phyloP scores from a whole-genome alignment of 345 rosid species.

The Isatis tinctoria region DNA sequence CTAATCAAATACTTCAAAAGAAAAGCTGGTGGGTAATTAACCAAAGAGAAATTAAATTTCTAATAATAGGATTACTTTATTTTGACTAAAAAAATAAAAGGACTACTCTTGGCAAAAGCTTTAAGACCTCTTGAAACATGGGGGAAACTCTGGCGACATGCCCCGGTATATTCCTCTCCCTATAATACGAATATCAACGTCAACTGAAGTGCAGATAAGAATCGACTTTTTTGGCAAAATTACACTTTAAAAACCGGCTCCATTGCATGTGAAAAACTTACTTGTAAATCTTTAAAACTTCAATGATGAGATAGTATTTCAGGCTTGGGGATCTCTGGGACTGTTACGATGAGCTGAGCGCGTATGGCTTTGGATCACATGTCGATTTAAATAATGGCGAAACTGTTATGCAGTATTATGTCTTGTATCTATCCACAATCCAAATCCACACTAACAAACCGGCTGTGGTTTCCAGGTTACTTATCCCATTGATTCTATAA shows the following conservation, averaged over 20 bases:
- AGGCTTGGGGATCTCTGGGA: constrained; percentile 67
- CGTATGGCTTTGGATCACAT: constrained; percentile 54
- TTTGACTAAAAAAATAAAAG: too few relatives aligned
- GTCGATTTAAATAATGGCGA: constrained; percentile 38
- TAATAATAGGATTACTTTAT: constrained; percentile 86
- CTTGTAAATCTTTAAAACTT: too few relatives aligned
- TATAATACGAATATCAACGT: too few relatives aligned
- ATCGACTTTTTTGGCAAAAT: not conserved
- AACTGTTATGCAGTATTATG: constrained; percentile 50
- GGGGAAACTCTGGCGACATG: too few relatives aligned
- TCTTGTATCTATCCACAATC: constrained; percentile 67
- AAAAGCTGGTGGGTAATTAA: not conserved
- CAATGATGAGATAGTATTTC: constrained; percentile 49
- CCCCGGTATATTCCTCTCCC: too few relatives aligned
- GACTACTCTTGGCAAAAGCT: constrained; percentile 50
- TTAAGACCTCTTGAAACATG: too few relatives aligned
- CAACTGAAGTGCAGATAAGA: not conserved
- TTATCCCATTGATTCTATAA: not conserved
- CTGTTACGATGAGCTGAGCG: constrained; percentile 68
- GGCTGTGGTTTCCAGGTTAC: constrained; percentile 50
- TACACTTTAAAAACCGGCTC: not conserved
- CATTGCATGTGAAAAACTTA: not conserved
- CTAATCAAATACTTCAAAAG: not conserved
- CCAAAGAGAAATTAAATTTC: constrained; percentile 39
- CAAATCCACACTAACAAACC: constrained; percentile 54